Evolutionary conservation across 1,139 yeast genomes (phyloP), one percentile per base, ranked within the genome.

Genomic region (Blastobotrys aristatus): DNA sequence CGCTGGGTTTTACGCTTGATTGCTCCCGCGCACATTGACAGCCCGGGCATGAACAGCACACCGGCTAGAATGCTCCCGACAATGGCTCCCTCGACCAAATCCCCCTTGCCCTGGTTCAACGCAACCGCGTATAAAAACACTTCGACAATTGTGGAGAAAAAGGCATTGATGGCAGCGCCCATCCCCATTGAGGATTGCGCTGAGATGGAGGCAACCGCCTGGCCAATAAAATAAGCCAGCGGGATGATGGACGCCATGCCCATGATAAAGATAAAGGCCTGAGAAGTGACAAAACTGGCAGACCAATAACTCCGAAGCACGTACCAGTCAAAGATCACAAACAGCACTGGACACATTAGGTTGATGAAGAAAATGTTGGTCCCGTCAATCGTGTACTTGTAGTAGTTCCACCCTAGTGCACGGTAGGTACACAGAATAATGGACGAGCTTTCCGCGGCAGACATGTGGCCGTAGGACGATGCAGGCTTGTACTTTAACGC

Each of bases 121-220:
- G 99, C 98, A 20, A 92, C 96, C 64, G 96, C 84, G 63, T 92
- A 92, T 45, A 92, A 71, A 64, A 84, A 92, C 22, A 92, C 87
- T 63, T 92, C 99, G 13, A 92, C 97, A 46, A 94, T 77, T 0
- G 98, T 90, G 1, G 98, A 90, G 73, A 92, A 92, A 60, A 94
- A 90, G 0, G 99, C 99, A 66, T 92, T 92, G 58, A 92, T 89
- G 0, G 90, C 96, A 1, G 99, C 98, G 71, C 98, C 98, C 55
- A 92, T 82, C n/a, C 97, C 97, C 97, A 92, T 92, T 0, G 97
- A 90, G 0, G 97, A 88, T 68, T 94, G 98, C 0, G 98, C 97
- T 2, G 96, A 86, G 54, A 92, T 92, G 1, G 97, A 90, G 0
- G 99, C 99, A 22, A 92, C 98, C 1, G 97, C 98, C 66, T 92